phyloP scores from a whole-genome alignment of 768 basidiomycete species.

The Kwoniella sp. region DNA sequence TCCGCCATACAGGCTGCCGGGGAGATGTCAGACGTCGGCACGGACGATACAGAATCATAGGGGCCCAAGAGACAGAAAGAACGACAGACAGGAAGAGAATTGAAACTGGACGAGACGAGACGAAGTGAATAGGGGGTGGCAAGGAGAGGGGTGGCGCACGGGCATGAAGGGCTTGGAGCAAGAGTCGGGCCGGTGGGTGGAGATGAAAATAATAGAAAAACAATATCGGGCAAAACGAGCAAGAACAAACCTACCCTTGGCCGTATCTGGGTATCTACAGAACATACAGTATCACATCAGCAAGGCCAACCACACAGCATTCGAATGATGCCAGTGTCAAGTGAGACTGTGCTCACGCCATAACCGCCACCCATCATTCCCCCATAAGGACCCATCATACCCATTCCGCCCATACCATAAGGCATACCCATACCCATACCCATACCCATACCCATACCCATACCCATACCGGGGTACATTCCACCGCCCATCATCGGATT shows the following conservation, averaged over 20 bases:
- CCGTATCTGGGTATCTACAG: conserved; percentile 42
- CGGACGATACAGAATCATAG: background rate
- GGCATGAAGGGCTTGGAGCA: no score
- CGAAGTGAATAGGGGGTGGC: no score
- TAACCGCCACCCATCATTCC: conserved; percentile 3
- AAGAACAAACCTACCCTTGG: conserved; percentile 21
- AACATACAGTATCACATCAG: no score
- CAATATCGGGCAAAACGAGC: background rate
- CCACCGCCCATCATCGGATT: conserved; percentile 26
- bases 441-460: no score
- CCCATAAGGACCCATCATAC: conserved; percentile 5
- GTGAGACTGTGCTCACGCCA: background rate
- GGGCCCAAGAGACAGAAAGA: background rate
- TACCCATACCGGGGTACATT: conserved; percentile 31
- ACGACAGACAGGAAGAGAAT: background rate
- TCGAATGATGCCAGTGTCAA: no score
- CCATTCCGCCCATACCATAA: conserved; percentile 30
- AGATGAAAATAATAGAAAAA: no score
- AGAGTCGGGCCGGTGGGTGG: background rate
- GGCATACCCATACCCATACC: conserved; percentile 33
- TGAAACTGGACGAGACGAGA: background rate
- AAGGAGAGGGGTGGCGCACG: no score
- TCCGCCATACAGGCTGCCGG: conserved; percentile 27
- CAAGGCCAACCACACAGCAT: no score
- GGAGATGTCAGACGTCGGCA: conserved; percentile 4